These are phyloP conservation scores for Ophiocordyceps camponoti-saundersi DNA, from an alignment of 2,329 filamentous ascomycete species.

Conservation along the genomic window DNA sequence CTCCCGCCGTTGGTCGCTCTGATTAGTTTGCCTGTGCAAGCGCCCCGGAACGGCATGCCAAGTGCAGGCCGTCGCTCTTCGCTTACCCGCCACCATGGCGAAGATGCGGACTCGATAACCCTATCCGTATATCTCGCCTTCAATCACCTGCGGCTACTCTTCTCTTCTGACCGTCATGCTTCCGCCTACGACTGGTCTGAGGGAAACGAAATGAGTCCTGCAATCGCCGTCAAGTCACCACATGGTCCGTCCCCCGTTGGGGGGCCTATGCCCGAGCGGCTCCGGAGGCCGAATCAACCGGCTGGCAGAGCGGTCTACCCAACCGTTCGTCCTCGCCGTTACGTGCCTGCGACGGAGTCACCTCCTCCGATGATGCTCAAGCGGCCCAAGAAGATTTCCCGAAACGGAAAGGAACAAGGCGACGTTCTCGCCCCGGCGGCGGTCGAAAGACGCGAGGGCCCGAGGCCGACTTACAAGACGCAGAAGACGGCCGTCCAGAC, in stretches of 20 bases:
- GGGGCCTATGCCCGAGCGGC: conserved; percentile 3
- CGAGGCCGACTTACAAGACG: conserved; percentile 3
- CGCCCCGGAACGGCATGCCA: background rate
- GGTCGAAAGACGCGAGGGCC: background rate
- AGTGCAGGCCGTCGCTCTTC: background rate
- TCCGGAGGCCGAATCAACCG: background rate
- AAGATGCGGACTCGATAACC: too few relatives aligned
- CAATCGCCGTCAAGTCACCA: conserved; percentile 4
- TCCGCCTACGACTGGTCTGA: background rate
- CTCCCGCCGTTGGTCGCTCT: background rate
- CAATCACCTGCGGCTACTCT: background rate
- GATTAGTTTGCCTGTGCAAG: background rate
- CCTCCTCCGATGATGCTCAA: conserved; percentile 12
- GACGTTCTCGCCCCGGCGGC: conserved; percentile 13
- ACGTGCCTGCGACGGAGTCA: conserved; percentile 4
- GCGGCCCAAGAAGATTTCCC: conserved; percentile 18
- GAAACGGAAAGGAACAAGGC: conserved; percentile 1
- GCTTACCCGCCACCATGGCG: background rate
- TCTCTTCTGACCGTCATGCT: background rate
- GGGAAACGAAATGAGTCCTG: conserved; percentile 4
- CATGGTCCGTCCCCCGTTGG: conserved; percentile 3
- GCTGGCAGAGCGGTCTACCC: too few relatives aligned
- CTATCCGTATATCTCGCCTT: conserved; percentile 2
- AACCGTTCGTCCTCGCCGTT: too few relatives aligned
- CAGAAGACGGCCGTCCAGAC: conserved; percentile 2